Evolutionary conservation across 2,329 filamentous ascomycete genomes (phyloP), one percentile per base, ranked within the genome.

Genomic region (Ophiostoma himal-ulmi): DNA sequence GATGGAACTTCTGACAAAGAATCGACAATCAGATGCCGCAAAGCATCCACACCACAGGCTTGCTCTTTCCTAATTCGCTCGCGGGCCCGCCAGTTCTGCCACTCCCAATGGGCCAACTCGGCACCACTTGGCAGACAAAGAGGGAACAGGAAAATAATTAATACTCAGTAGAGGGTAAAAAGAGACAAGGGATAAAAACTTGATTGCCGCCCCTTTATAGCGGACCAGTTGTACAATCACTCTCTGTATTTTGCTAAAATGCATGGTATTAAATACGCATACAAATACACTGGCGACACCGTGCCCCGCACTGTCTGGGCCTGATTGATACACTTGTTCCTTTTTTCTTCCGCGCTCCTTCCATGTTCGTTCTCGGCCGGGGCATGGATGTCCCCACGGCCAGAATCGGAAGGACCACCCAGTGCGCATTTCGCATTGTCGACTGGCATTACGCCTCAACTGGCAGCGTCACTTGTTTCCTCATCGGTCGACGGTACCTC

Each of bases 331-430:
- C 48, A 3, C 48, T 64, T 57, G 22, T 62, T 65, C 34, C 37
- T 67, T 65, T 68, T 64, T 69, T 36, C n/a, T 52, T 52, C 52
- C n/a, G 26, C 52, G 52, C 10, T 22, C 48, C 20, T 54, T 22
- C 48, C 48, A n/a, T 54, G n/a, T 54, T 54, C 48, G 48, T 5
- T 54, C 17, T 54, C 48, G 48, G 48, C 17, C n/a, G 52, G 52
- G 52, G 52, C 52, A 57, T 26, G 52, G 13, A 57, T 30, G 52
- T 69, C 26, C 64, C 54, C 68, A 68, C 70, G 70, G 68, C 70
- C 70, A 71, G 30, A 69, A 68, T 57, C 70, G 70, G 70, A 71
- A 71, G 54, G 68, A 64, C 62, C 67, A n/a, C 68, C 30, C 48
- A 62, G 44, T 44, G 67, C 14, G 30, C 26, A 64, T 17, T 64